Base-by-base conservation (phyloP, 1,139 yeast species). In the Yamadazyma membranifaciens region DNA sequence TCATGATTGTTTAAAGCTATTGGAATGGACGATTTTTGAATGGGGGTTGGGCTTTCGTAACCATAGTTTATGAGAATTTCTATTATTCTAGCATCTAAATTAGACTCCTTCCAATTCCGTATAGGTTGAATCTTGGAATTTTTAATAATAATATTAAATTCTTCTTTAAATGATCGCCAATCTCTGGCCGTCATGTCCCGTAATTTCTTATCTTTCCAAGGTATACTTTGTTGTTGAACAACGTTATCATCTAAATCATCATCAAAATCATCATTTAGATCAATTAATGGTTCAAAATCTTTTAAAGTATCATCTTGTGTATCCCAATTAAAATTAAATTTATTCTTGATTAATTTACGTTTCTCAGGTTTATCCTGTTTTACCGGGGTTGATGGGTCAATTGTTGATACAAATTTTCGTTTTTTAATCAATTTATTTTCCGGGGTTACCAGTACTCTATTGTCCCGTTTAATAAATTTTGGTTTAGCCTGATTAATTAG, bases 21-120 rank as follows among this genome's bases (percentile, higher is more conserved):
- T 0, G 97, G 97, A 10, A 91, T 79, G 0, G 97, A 76, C 0
- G 94, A 95, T 46, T 96, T 65, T 57, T 92, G 98, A 44, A 92
- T 83, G 0, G 98, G 92, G 0, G 97, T 87, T 1, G 98, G 96
- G 6, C 75, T 77, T 1, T 48, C 50, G 52, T 77, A 87, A 0
- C 76, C 73, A 3, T 82, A 57, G 9, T 49, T 48, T 0, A 60
- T 42, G 1, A 80, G 53, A 7, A 62, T 39, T 1, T 72, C 63
- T 2, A 67, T 54, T 1, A 87, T 50, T 10, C 59, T 55, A 0
- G 52, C 40, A 0, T 85, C 80, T 2, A 87, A 65, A 1, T 57
- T 49, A 1, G 82, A 69, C 47, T 87, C 94, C 2, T 65, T 54
- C 98, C 98, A 92, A 4, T 61, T 59, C 40, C 97, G 65, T 38